Conservation (phyloP, 208 protist species). For the Herpetomonas tarakana region DNA sequence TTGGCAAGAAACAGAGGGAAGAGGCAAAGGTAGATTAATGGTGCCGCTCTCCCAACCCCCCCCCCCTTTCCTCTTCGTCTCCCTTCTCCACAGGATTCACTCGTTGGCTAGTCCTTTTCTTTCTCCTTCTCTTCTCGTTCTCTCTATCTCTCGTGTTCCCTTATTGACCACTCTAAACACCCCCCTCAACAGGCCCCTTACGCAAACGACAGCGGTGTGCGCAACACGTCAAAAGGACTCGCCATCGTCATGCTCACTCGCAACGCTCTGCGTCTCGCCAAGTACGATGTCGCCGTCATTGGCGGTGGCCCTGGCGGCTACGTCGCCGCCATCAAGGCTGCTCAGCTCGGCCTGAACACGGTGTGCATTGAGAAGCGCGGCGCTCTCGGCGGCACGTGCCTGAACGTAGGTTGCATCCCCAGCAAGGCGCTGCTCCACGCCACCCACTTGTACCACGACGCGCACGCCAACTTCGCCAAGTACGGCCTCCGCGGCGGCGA, state of each 20-base stretch:
- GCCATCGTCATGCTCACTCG: constrained; percentile 68
- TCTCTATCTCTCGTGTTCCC: too few species aligned
- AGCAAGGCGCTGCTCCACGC: constrained; percentile 99
- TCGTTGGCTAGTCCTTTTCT: too few species aligned
- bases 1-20: too few species aligned
- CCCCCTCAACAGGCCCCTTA: too few species aligned
- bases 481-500: constrained; percentile 89
- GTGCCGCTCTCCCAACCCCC: neutral
- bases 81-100: too few species aligned
- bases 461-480: constrained; percentile 92
- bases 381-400: constrained; percentile 97
- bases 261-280: constrained; percentile 33
- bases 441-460: constrained; percentile 97
- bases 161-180: too few species aligned
- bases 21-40: neutral
- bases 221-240: too few species aligned
- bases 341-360: constrained; percentile 98
- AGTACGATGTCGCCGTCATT: constrained; percentile 98
- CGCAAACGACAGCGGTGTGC: too few species aligned
- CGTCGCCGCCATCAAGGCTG: constrained; percentile 99
- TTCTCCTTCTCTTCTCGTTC: too few species aligned
- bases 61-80: neutral
- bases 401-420: constrained; percentile 99
- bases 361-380: constrained; percentile 99
- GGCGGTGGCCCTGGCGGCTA: constrained; percentile 99